phyloP scores from a whole-genome alignment of 1,139 yeast genomes.

The Sugiyamaella paludigena region DNA sequence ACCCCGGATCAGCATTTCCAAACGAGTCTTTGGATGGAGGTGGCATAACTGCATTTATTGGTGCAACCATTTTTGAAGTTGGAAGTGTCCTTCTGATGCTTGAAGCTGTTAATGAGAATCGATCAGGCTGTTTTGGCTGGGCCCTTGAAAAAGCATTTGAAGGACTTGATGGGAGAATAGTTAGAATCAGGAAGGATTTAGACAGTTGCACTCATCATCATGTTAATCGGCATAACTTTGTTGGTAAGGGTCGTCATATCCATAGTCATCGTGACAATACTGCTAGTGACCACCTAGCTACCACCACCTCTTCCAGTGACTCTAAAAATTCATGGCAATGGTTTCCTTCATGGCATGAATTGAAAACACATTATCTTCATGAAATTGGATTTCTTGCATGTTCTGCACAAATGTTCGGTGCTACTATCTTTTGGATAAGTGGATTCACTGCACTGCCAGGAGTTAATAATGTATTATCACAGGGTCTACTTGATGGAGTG shows the following conservation, averaged over 20 bases:
- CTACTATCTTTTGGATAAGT: slow-evolving; percentile 20
- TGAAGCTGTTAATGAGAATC: slow-evolving; percentile 20
- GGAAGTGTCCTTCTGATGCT: slow-evolving; percentile 19
- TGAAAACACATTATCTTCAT: slow-evolving; percentile 15
- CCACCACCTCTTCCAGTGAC: neutral
- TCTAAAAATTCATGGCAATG: slow-evolving; percentile 10
- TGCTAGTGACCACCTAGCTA: too few species aligned
- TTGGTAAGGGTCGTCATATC: neutral
- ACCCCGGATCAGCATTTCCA: slow-evolving; percentile 14
- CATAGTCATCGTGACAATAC: neutral
- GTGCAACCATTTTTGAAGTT: slow-evolving; percentile 20
- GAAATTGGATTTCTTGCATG: slow-evolving; percentile 20
- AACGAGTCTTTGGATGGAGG: slow-evolving; percentile 15
- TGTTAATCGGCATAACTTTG: slow-evolving; percentile 1
- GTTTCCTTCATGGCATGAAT: slow-evolving; percentile 16
- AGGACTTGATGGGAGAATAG: neutral
- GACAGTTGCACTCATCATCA: slow-evolving; percentile 14
- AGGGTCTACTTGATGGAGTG: slow-evolving; percentile 17
- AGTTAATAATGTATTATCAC: slow-evolving; percentile 14
- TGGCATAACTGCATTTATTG: slow-evolving; percentile 20
- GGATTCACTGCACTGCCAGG: slow-evolving; percentile 23
- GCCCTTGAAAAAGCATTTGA: slow-evolving; percentile 13
- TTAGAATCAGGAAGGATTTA: neutral
- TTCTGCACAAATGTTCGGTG: slow-evolving; percentile 15
- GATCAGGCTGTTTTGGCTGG: slow-evolving; percentile 20